Base-by-base conservation (phyloP, 331 rosid genomes). In the Malus hybrid region DNA sequence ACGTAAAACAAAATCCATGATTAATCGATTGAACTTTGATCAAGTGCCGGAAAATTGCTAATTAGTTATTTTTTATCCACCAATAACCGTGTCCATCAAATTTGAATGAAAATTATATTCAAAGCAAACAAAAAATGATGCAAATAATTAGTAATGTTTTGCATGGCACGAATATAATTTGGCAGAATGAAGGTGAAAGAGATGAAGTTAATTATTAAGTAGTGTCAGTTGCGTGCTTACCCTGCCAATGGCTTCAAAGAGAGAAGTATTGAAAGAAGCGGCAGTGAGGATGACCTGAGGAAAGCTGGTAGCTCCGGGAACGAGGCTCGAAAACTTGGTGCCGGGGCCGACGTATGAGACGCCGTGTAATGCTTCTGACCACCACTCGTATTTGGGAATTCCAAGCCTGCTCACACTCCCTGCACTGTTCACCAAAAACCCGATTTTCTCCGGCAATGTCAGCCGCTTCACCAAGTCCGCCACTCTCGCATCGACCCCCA, bases 291-390 rank as follows among this genome's bases (percentile, higher is more conserved):
- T 92, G 24, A 87, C 90, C 89, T 84, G 87, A 42, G 98, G 98
- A 68, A 95, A 95, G 77, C 98, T 95, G 4, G 99, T 95, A 11
- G 98, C 97, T 6, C 86, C 98, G 0, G 98, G 97, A 13, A 95
- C 93, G 52, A 89, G 69, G 77, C 55, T 80, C 2, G 98, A 86
- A 77, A 92, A 95, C 31, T 0, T 76, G 0, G 99, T 95, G 1
- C 98, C 99, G 4, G 89, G 96, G 10, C 98, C 98, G 29, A 89
- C 83, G 54, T 90, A 77, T 16, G 99, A 95, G 19, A 95, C 92
- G 1, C 97, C 99, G 82, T 95, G 97, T 69, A 95, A 86, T 12
- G 99, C 99, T 77, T 95, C 99, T 10, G 99, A 95, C 99, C 98
- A 95, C 99, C 99, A 95, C 48, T 95, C 87, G 22, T 95, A 95